A percentile compares a stretch with the other conserved stretches of the same genome.
These are phyloP conservation scores for Vigna angularis DNA, from an alignment of 306 rosid genomes.

Conservation along the genomic window DNA sequence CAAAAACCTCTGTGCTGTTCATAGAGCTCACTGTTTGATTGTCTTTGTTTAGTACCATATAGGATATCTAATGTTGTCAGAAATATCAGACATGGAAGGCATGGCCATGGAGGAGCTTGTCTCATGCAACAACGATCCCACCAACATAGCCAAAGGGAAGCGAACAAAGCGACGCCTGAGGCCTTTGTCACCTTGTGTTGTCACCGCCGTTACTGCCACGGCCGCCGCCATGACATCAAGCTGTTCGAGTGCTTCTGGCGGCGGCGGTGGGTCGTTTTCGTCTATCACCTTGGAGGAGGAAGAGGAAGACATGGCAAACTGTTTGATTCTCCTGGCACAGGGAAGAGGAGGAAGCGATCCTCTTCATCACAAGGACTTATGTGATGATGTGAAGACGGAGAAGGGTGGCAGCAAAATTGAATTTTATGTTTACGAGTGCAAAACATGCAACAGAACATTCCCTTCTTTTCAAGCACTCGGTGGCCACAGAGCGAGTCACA, in stretches of 20 bases:
- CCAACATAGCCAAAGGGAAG: slow-evolving; percentile 56
- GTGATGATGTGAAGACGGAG: not conserved
- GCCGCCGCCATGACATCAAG: slow-evolving; percentile 49
- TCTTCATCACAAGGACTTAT: not conserved
- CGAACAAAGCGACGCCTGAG: slow-evolving; percentile 72
- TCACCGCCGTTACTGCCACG: not conserved
- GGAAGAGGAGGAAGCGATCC: slow-evolving; percentile 24
- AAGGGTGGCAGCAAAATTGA: slow-evolving; percentile 37
- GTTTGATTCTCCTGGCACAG: slow-evolving; percentile 86
- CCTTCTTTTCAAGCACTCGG: slow-evolving; percentile 99
- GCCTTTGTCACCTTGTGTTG: slow-evolving; percentile 49
- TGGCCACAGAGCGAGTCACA: slow-evolving; percentile 97
- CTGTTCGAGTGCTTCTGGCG: slow-evolving; percentile 59
- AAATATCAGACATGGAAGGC: slow-evolving; percentile 55
- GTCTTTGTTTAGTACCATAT: not conserved
- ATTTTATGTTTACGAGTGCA: slow-evolving; percentile 74
- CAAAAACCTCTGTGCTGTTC: not conserved
- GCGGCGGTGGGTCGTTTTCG: slow-evolving; percentile 54
- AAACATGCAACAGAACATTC: slow-evolving; percentile 85
- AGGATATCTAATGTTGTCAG: slow-evolving; percentile 11
- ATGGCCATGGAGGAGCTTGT: slow-evolving; percentile 45
- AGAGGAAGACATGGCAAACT: slow-evolving; percentile 96
- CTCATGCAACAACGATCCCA: slow-evolving; percentile 38
- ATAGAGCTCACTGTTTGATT: slow-evolving; percentile 21
- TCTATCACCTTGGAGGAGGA: slow-evolving; percentile 60